Percentiles rank a stretch among this genome's conserved stretches.
These are phyloP conservation scores for Cylindrodendrum hubeiense DNA, from an alignment of 2,329 filamentous ascomycete species.

Conservation along the genomic window DNA sequence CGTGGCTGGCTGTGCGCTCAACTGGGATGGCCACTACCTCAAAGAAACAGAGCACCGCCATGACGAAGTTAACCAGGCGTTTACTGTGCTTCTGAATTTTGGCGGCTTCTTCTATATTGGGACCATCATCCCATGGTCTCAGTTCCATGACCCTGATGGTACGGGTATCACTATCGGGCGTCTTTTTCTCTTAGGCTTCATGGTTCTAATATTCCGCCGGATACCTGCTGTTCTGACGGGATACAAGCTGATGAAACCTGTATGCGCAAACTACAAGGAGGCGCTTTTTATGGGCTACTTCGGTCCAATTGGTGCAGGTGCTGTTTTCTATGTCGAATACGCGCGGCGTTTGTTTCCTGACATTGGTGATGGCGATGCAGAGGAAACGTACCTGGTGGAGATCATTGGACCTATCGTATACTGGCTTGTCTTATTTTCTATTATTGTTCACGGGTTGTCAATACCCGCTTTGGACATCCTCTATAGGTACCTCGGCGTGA, in stretches of 20 bases:
- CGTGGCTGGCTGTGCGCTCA: slow-evolving; percentile 69
- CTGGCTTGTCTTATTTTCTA: slow-evolving; percentile 49
- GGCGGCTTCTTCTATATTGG: slow-evolving; percentile 71
- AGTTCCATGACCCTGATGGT: slow-evolving; percentile 63
- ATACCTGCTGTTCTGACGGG: slow-evolving; percentile 66
- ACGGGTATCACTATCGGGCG: slow-evolving; percentile 65
- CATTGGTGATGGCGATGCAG: slow-evolving; percentile 48
- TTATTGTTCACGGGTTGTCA: slow-evolving; percentile 51
- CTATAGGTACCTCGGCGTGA: slow-evolving; percentile 45
- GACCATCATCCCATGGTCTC: slow-evolving; percentile 64
- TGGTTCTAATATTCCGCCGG: slow-evolving; percentile 66
- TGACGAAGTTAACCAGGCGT: slow-evolving; percentile 69
- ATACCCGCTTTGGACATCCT: slow-evolving; percentile 51
- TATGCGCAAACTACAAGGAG: slow-evolving; percentile 65
- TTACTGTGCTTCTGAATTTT: slow-evolving; percentile 70
- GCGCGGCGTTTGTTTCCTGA: slow-evolving; percentile 55
- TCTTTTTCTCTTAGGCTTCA: slow-evolving; percentile 62
- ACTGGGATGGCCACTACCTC: slow-evolving; percentile 71
- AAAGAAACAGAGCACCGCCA: slow-evolving; percentile 65
- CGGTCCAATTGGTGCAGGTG: slow-evolving; percentile 81
- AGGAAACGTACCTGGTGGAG: slow-evolving; percentile 51
- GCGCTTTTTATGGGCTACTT: slow-evolving; percentile 75
- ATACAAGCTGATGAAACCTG: slow-evolving; percentile 65
- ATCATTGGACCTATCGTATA: slow-evolving; percentile 55
- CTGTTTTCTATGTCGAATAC: slow-evolving; percentile 77